A percentile compares a stretch with the other conserved stretches of the same genome.
phyloP scores from a whole-genome alignment of 1,284 basidiomycete genomes.

The Mrakiaceae sp. region DNA sequence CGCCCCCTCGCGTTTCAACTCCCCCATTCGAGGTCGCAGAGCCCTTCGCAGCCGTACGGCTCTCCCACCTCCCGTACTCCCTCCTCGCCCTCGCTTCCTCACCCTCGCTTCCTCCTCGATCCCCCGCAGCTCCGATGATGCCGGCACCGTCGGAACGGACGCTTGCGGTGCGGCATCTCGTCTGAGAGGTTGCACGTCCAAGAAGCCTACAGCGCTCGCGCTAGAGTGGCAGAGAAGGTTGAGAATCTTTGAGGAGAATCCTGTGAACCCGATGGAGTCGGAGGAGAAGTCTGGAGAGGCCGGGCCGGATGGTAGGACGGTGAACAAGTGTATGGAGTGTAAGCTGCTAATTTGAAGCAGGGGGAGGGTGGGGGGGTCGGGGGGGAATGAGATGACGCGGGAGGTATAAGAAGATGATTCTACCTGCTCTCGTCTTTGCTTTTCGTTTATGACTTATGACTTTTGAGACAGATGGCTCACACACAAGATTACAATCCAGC shows the following conservation, averaged over 20 bases:
- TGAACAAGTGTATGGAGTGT: neutral
- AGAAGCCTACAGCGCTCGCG: too few relatives aligned
- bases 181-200: neutral
- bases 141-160: constrained; percentile 12
- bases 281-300: neutral
- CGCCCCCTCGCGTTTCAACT: neutral
- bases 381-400: too few relatives aligned
- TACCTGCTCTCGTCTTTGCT: too few relatives aligned
- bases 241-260: neutral
- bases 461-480: too few relatives aligned
- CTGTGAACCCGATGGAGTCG: neutral
- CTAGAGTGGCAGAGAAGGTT: neutral
- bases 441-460: too few relatives aligned
- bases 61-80: neutral
- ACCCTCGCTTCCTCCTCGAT: constrained; percentile 6
- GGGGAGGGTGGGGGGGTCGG: too few relatives aligned
- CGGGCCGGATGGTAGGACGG: neutral
- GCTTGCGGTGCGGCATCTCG: neutral
- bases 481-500: too few relatives aligned
- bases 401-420: too few relatives aligned
- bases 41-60: neutral
- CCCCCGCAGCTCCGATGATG: neutral
- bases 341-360: neutral
- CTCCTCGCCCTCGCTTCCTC: constrained; percentile 1
- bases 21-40: too few relatives aligned